Evolutionary conservation across 2,329 filamentous ascomycete genomes (phyloP).

Genomic region (Exserohilum turcica): DNA sequence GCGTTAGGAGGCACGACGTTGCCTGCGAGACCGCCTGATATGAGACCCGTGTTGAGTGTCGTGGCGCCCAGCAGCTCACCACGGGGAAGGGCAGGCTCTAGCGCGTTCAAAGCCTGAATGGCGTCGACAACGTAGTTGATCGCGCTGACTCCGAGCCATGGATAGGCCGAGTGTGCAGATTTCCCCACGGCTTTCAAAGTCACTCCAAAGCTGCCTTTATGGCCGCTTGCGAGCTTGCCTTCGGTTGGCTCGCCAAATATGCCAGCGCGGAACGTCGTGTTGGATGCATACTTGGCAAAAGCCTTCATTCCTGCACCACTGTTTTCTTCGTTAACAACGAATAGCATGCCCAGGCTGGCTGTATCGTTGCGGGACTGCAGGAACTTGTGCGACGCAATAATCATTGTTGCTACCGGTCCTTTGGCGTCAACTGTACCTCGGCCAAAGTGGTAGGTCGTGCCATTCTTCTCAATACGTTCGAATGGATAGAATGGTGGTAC

Average conservation of each 20-base stretch:
- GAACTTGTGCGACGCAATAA: constrained; percentile 65
- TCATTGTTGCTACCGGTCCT: constrained; percentile 68
- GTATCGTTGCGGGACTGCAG: constrained; percentile 51
- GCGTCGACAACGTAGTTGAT: constrained; percentile 78
- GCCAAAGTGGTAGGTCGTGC: constrained; percentile 60
- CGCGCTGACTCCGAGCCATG: constrained; percentile 82
- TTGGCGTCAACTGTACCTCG: constrained; percentile 71
- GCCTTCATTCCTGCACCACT: constrained; percentile 77
- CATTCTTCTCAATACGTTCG: constrained; percentile 54
- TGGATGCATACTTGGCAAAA: constrained; percentile 40
- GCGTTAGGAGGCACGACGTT: constrained; percentile 84
- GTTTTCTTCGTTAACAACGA: constrained; percentile 80
- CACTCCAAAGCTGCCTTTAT: constrained; percentile 80
- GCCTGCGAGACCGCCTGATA: constrained; percentile 80
- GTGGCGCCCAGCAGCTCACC: constrained; percentile 53
- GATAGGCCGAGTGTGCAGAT: constrained; percentile 86
- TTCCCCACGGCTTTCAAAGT: constrained; percentile 70
- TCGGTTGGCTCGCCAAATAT: constrained; percentile 95
- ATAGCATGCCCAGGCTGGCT: constrained; percentile 53
- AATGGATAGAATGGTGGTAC: constrained; percentile 70
- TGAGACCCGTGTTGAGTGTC: constrained; percentile 79
- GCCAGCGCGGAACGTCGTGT: constrained; percentile 65
- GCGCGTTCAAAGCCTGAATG: constrained; percentile 65
- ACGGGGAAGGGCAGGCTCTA: constrained; percentile 51
- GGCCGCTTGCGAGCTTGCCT: constrained; percentile 80